Conservation (phyloP, 2,329 filamentous ascomycete genomes). For the Aspergillus floridensis region DNA sequence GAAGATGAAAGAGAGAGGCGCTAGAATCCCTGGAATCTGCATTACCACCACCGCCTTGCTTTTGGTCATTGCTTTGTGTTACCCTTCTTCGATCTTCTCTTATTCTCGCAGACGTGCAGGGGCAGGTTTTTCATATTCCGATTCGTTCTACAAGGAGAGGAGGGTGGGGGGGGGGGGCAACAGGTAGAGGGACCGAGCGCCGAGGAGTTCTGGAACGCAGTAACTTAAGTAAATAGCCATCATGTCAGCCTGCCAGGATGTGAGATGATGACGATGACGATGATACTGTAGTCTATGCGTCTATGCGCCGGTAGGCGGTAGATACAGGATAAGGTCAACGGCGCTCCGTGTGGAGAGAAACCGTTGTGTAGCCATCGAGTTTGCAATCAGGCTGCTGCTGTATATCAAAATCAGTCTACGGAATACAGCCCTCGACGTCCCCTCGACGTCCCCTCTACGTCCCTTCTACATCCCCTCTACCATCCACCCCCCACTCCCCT, state of each 20-base stretch:
- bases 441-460: no score
- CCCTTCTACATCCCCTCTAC: no score
- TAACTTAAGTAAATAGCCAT: no score
- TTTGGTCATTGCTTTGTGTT: neutral
- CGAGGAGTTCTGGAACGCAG: neutral
- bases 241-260: neutral
- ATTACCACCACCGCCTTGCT: neutral
- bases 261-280: neutral
- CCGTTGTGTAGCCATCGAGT: neutral
- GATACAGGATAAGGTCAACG: neutral
- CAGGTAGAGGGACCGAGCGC: neutral
- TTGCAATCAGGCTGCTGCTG: neutral
- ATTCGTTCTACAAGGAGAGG: no score
- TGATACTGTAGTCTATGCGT: neutral
- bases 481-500: neutral
- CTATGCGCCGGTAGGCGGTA: neutral
- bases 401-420: neutral
- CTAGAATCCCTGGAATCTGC: neutral
- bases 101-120: neutral
- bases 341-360: neutral
- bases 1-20: neutral
- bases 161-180: no score
- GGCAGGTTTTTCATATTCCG: no score
- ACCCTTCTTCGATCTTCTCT: neutral
- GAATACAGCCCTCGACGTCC: no score